phyloP scores from a whole-genome alignment of 177 flowering plant species.

The Telopea speciosissima region DNA sequence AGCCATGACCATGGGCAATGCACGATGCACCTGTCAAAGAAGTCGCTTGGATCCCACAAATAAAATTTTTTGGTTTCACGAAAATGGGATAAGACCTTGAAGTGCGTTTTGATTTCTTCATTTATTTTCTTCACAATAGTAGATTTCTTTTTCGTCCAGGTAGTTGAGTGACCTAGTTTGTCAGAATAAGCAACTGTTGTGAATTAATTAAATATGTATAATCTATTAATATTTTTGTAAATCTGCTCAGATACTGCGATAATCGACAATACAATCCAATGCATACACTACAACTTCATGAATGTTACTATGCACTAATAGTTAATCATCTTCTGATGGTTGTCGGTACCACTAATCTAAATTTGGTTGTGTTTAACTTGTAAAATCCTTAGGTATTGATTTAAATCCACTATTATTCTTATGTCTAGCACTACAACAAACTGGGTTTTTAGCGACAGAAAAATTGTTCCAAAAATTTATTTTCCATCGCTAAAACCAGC shows the following conservation, averaged over 20 bases:
- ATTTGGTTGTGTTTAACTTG: constrained; percentile 72
- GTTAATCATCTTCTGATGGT: constrained; percentile 92
- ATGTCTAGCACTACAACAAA: too few relatives aligned
- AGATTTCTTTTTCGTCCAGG: too few relatives aligned
- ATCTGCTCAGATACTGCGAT: too few relatives aligned
- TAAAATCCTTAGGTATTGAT: constrained; percentile 79
- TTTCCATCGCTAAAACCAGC: too few relatives aligned
- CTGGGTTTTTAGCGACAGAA: too few relatives aligned
- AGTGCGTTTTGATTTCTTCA: constrained; percentile 23
- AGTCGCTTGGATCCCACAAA: constrained; percentile 90
- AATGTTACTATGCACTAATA: constrained; percentile 78
- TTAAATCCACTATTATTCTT: too few relatives aligned
- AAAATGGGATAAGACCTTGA: constrained; percentile 94
- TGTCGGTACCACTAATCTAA: constrained; percentile 95
- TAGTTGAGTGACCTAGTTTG: too few relatives aligned
- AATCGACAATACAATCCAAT: constrained; percentile 90
- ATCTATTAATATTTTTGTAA: neutral
- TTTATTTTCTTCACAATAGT: too few relatives aligned
- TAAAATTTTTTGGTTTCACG: constrained; percentile 78
- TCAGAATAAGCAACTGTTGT: too few relatives aligned
- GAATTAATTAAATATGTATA: too few relatives aligned
- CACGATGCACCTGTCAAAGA: constrained; percentile 95
- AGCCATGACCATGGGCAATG: constrained; percentile 70
- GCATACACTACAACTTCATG: constrained; percentile 88
- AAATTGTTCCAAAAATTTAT: too few relatives aligned